Evolutionary conservation across 2,329 filamentous ascomycete species (phyloP).

Genomic region (Xylaria hypoxylon): DNA sequence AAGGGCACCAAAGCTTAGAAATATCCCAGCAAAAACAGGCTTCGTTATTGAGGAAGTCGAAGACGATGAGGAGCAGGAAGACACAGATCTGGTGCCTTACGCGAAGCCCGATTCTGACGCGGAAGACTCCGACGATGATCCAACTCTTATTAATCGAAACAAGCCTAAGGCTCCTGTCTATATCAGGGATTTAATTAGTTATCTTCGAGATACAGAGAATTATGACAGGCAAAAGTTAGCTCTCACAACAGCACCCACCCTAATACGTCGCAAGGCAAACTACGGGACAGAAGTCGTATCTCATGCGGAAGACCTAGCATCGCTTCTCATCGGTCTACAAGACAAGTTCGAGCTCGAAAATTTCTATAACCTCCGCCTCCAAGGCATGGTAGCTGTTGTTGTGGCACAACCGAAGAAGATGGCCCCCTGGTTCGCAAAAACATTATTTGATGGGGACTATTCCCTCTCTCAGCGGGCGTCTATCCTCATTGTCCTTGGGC

Average conservation of each 20-base stretch:
- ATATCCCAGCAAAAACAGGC: slow-evolving; percentile 51
- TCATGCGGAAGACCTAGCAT: slow-evolving; percentile 83
- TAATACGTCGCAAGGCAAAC: slow-evolving; percentile 88
- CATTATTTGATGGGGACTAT: slow-evolving; percentile 92
- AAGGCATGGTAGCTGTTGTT: slow-evolving; percentile 84
- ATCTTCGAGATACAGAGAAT: slow-evolving; percentile 82
- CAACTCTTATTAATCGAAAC: slow-evolving; percentile 84
- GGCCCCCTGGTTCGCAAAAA: slow-evolving; percentile 84
- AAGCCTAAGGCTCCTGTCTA: slow-evolving; percentile 90
- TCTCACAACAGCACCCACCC: slow-evolving; percentile 77
- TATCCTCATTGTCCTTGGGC: slow-evolving; percentile 82
- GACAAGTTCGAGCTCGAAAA: slow-evolving; percentile 85
- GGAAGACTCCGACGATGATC: slow-evolving; percentile 93
- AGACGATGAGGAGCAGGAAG: slow-evolving; percentile 66
- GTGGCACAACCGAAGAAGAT: slow-evolving; percentile 80
- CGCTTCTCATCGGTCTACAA: slow-evolving; percentile 80
- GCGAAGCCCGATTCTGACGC: slow-evolving; percentile 87
- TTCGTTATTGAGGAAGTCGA: slow-evolving; percentile 75
- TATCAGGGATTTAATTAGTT: slow-evolving; percentile 83
- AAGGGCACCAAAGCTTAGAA: slow-evolving; percentile 41
- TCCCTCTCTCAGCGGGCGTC: slow-evolving; percentile 86
- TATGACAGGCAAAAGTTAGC: slow-evolving; percentile 87
- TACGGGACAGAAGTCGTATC: slow-evolving; percentile 90
- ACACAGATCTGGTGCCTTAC: slow-evolving; percentile 79
- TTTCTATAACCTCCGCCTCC: slow-evolving; percentile 80